Evolutionary conservation across 305 asterid species (phyloP).

Genomic region (Fraxinus greggii): DNA sequence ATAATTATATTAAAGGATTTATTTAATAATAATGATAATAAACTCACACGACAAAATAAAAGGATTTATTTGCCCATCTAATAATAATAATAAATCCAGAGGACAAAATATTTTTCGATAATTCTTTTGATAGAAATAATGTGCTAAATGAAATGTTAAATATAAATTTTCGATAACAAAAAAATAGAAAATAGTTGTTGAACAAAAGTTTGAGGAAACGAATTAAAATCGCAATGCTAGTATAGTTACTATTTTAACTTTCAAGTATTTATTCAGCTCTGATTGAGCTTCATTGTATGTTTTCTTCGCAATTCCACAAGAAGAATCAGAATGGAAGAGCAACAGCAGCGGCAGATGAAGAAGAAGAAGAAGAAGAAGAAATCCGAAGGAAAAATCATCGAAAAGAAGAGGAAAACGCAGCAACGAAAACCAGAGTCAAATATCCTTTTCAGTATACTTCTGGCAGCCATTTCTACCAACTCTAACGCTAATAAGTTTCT

Average conservation of each 20-base stretch:
- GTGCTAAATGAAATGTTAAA: not conserved
- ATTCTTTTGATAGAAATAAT: not conserved
- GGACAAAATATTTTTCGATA: not conserved
- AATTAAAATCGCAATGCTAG: too few relatives aligned
- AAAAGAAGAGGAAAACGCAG: constrained; percentile 30
- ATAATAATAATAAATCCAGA: not conserved
- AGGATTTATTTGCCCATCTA: too few relatives aligned
- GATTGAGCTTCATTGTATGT: not conserved
- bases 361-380: constrained; percentile 21
- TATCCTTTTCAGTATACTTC: constrained; percentile 43
- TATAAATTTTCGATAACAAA: too few relatives aligned
- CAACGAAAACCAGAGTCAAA: constrained; percentile 25
- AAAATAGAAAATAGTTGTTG: not conserved
- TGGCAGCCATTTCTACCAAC: constrained; percentile 48
- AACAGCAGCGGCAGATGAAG: constrained; percentile 12
- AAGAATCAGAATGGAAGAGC: constrained; percentile 17
- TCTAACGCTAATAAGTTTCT: constrained; percentile 27
- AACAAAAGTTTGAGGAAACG: not conserved
- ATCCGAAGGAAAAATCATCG: constrained; percentile 11
- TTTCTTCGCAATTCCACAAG: not conserved
- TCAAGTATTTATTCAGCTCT: too few relatives aligned
- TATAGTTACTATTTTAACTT: too few relatives aligned
- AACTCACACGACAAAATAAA: too few relatives aligned
- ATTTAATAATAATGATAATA: too few relatives aligned
- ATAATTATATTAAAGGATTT: too few relatives aligned